Evolutionary conservation across 129 eudicot genomes (phyloP), one percentile per base, ranked within the genome.

Genomic region (Sambucus nigra): DNA sequence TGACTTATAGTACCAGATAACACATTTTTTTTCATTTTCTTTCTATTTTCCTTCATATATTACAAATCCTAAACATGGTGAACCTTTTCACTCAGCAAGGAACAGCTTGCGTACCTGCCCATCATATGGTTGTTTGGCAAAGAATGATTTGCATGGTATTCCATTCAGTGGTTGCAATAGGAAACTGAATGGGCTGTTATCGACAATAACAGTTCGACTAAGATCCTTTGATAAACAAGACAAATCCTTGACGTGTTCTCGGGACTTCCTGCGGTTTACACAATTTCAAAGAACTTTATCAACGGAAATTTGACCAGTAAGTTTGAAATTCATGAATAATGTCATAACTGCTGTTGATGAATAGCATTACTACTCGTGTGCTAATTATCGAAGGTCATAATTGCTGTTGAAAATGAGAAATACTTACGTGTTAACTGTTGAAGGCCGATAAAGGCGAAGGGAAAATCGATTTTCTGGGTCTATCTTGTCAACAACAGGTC

Each of bases 101-200:
- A 41, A 2, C 3, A 41, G 4, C n/a, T 2, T 41, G 3, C 15
- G 47, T 11, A 76, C 83, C 83, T 76, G 79, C 3, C 58, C 69
- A 64, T 77, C 84, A 5, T 64, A 72, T 0, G 84, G 84, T 55
- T 77, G 79, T 55, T 79, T 72, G 17, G 79, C 72, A 58, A 79
- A 72, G 47, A 77, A 77, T 53, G 84, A 79, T 13, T 72, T 62
- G 67, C 84, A 77, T 5, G 84, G 84, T 40, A 77, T 72, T 19
- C 84, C 84, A 59, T 77, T 77, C 18, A 68, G 50, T 8, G 84
- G 84, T 67, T 77, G 84, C 73, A 72, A 55, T 51, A 77, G 52
- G 72, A 77, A 77, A 57, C 84, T 77, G 53, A 77, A 77, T 5
- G 84, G 84, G 57, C 72, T 77, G 52, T 77, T 77, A 59, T 77